Percentiles rank a stretch among this genome's conserved stretches.
These are phyloP conservation scores for Viola pubescens DNA, from an alignment of 441 rosid genomes.

Conservation along the genomic window DNA sequence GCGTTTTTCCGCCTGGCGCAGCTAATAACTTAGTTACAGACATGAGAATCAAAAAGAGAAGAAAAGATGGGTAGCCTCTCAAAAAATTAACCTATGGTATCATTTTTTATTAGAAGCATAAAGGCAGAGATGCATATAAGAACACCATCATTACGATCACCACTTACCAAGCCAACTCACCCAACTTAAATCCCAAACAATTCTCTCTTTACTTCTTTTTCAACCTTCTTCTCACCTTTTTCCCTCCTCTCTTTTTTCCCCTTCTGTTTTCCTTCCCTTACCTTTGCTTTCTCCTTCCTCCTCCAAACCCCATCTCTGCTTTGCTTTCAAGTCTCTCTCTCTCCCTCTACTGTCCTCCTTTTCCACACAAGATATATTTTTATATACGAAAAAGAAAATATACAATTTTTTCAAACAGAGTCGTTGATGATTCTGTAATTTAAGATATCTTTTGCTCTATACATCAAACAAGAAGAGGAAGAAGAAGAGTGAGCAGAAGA, in stretches of 20 bases:
- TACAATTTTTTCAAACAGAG: constrained; percentile 22
- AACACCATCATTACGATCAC: constrained; percentile 50
- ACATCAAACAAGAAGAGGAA: constrained; percentile 5
- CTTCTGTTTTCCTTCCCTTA: constrained; percentile 19
- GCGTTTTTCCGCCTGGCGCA: too few species aligned
- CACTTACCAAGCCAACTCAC: constrained; percentile 38
- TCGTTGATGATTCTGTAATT: constrained; percentile 24
- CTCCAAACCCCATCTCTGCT: constrained; percentile 8
- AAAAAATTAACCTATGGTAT: too few species aligned
- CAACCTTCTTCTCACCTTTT: constrained; percentile 24
- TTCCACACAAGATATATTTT: neutral
- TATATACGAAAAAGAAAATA: constrained; percentile 15
- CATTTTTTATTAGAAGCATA: neutral
- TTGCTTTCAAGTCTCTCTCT: neutral
- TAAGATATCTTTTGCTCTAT: constrained; percentile 19
- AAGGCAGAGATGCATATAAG: constrained; percentile 15
- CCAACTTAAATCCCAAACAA: constrained; percentile 35
- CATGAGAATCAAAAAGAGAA: too few species aligned
- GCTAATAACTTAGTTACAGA: too few species aligned
- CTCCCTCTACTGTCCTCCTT: constrained; percentile 9
- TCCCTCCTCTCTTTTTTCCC: constrained; percentile 23
- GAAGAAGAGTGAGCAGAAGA: constrained; percentile 2
- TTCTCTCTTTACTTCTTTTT: constrained; percentile 24
- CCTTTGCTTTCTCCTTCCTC: constrained; percentile 7
- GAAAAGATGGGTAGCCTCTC: too few species aligned